Conservation (phyloP, 768 basidiomycete genomes). For the Pluteus cervinus region DNA sequence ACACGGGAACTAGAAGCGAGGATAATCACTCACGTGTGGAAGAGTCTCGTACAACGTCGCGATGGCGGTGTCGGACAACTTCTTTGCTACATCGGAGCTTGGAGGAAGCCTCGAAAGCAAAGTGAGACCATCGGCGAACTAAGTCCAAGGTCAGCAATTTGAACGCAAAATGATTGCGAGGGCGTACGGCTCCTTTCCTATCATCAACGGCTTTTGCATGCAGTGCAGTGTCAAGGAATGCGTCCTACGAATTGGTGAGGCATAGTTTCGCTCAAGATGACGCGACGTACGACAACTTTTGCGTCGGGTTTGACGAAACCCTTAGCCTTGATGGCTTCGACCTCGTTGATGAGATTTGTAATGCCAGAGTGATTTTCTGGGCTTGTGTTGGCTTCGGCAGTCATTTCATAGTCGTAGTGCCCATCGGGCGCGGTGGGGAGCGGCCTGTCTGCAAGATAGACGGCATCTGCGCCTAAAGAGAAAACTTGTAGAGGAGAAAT, state of each 20-base stretch:
- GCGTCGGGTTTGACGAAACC: conserved; percentile 17
- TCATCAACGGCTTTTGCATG: conserved; percentile 37
- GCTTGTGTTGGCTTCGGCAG: conserved; percentile 9
- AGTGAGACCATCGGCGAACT: conserved; percentile 23
- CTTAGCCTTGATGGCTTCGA: conserved; percentile 16
- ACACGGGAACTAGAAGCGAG: conserved; percentile 9
- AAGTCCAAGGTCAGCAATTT: background rate
- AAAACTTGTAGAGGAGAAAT: conserved; percentile 8
- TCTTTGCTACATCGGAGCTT: conserved; percentile 10
- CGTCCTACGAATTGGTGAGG: conserved; percentile 21
- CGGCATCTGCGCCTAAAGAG: conserved; percentile 14
- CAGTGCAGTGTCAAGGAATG: conserved; percentile 20
- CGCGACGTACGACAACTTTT: conserved; percentile 16
- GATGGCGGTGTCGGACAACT: conserved; percentile 15
- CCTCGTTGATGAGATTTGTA: conserved; percentile 15
- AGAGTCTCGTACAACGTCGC: conserved; percentile 9
- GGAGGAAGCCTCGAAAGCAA: conserved; percentile 21
- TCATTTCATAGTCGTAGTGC: conserved; percentile 24
- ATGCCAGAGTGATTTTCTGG: conserved; percentile 17
- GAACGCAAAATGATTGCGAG: background rate
- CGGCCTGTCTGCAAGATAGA: conserved; percentile 19
- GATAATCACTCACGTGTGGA: conserved; percentile 24
- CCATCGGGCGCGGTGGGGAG: conserved; percentile 29
- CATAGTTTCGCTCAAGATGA: too few species aligned
- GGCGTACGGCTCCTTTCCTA: conserved; percentile 26